These are phyloP conservation scores for Lasiodiplodia sp. DNA, from an alignment of 2,329 filamentous ascomycete species.

Conservation along the genomic window DNA sequence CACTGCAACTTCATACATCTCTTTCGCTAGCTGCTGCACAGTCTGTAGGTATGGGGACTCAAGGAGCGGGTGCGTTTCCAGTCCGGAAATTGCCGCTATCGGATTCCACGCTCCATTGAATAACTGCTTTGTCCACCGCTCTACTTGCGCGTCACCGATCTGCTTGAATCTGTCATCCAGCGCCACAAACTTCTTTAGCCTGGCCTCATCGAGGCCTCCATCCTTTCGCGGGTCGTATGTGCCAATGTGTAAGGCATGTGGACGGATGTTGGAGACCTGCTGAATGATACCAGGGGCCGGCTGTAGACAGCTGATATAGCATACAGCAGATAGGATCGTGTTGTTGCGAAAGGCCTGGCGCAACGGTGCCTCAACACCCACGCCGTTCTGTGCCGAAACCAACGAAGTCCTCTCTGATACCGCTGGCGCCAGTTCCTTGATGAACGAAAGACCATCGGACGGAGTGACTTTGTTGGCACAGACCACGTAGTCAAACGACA, in stretches of 20 bases:
- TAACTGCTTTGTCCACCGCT: constrained; percentile 38
- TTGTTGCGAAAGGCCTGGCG: constrained; percentile 33
- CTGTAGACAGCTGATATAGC: constrained; percentile 36
- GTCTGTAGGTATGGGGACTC: constrained; percentile 30
- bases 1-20: constrained; percentile 34
- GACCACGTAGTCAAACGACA: constrained; percentile 36
- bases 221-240: constrained; percentile 11
- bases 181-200: constrained; percentile 31
- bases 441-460: constrained; percentile 28
- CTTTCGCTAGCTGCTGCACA: constrained; percentile 33
- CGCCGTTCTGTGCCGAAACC: constrained; percentile 37
- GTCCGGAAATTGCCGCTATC: constrained; percentile 34
- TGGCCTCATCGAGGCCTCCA: constrained; percentile 1
- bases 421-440: constrained; percentile 31
- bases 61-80: constrained; percentile 35
- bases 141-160: constrained; percentile 31
- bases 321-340: constrained; percentile 35
- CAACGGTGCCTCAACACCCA: constrained; percentile 36
- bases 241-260: constrained; percentile 34
- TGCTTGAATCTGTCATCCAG: constrained; percentile 34
- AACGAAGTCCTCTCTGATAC: constrained; percentile 33
- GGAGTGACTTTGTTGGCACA: constrained; percentile 36
- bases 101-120: constrained; percentile 37
- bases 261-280: constrained; percentile 33
- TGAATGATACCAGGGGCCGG: constrained; percentile 33